These are phyloP conservation scores for Coix lacrymajobi DNA, from an alignment of 176 grass and related monocot species.

Conservation along the genomic window DNA sequence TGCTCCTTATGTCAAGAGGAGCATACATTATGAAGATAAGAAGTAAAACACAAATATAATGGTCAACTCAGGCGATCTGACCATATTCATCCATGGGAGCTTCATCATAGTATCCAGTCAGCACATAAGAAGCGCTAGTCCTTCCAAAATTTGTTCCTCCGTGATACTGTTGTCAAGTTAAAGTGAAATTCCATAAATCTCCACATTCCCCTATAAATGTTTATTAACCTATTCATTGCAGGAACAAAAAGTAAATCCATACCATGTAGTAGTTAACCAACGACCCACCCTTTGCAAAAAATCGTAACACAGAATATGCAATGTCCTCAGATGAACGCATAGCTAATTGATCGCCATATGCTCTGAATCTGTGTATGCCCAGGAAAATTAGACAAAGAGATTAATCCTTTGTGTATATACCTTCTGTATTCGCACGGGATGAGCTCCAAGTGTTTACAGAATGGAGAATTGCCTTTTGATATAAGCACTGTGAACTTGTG, in stretches of 20 bases:
- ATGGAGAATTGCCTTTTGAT: not conserved
- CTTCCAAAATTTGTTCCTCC: slow-evolving; percentile 96
- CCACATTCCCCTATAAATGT: not conserved
- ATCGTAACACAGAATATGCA: slow-evolving; percentile 74
- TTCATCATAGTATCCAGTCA: slow-evolving; percentile 89
- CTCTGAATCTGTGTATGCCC: slow-evolving; percentile 60
- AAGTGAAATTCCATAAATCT: slow-evolving; percentile 20
- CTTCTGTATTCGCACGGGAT: not conserved
- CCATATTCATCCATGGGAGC: slow-evolving; percentile 90
- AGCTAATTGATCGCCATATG: slow-evolving; percentile 71
- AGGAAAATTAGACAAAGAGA: not conserved
- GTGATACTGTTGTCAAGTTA: slow-evolving; percentile 58
- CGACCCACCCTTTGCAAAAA: slow-evolving; percentile 82
- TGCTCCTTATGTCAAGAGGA: not conserved
- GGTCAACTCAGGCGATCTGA: slow-evolving; percentile 20
- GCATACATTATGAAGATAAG: not conserved
- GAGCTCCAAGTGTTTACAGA: not conserved
- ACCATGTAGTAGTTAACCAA: slow-evolving; percentile 95
- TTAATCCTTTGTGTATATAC: slow-evolving; percentile 11
- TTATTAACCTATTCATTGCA: not conserved
- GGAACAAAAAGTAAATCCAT: slow-evolving; percentile 10
- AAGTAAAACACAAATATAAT: slow-evolving; percentile 4
- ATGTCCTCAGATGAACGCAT: slow-evolving; percentile 88
- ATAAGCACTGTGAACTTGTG: not conserved
- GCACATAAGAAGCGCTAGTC: slow-evolving; percentile 65